phyloP scores from a whole-genome alignment of 345 rosid species.

The Boechera stricta region DNA sequence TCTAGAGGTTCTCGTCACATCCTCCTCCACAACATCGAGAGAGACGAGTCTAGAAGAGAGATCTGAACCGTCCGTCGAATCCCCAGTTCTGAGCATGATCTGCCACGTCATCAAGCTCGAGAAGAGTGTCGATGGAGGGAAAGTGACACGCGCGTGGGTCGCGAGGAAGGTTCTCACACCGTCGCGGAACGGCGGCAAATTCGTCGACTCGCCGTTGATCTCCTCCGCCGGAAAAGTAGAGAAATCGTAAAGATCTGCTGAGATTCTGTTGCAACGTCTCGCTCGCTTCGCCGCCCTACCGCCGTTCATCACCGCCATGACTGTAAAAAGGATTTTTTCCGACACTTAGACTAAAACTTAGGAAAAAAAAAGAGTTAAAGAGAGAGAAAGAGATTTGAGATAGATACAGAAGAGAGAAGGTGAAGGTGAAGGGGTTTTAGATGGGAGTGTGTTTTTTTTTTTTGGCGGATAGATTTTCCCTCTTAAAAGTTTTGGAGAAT shows the following conservation, averaged over 20 bases:
- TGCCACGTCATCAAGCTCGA: conserved; percentile 66
- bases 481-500: conserved; percentile 31
- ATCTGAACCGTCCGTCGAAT: conserved; percentile 49
- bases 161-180: conserved; percentile 53
- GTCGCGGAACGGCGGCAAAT: conserved; percentile 56
- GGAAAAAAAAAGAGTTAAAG: neutral
- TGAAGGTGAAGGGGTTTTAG: neutral
- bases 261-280: conserved; percentile 53
- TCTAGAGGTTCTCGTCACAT: conserved; percentile 67
- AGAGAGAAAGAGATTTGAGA: neutral
- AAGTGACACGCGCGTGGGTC: conserved; percentile 54
- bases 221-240: conserved; percentile 47
- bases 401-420: neutral
- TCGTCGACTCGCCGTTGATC: neutral
- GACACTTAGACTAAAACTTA: neutral
- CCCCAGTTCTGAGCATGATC: conserved; percentile 59
- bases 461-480: conserved; percentile 48
- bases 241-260: conserved; percentile 61
- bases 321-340: conserved; percentile 13
- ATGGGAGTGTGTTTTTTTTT: neutral
- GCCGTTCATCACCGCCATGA: conserved; percentile 45
- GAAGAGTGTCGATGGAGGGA: conserved; percentile 58
- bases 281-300: conserved; percentile 60
- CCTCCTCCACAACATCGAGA: conserved; percentile 73
- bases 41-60: conserved; percentile 48